These are phyloP conservation scores for Tetrahymena elliotti DNA, from an alignment of 73 alveolate genomes.

Conservation along the genomic window DNA sequence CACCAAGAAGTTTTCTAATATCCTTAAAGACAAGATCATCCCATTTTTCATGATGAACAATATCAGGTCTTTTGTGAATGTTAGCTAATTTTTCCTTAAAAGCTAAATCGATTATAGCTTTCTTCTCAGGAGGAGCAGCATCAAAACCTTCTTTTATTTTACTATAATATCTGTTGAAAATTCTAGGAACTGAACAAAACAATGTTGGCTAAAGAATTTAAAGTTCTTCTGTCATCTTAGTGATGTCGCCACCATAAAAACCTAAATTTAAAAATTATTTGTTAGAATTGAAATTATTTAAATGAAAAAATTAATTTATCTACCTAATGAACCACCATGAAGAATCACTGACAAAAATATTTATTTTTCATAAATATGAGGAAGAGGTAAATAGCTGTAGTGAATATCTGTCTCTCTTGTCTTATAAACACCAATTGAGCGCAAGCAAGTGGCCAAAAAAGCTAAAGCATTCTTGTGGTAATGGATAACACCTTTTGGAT, in stretches of 20 bases:
- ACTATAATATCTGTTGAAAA: conserved; percentile 79
- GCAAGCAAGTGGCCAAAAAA: conserved; percentile 5
- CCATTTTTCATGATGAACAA: conserved; percentile 53
- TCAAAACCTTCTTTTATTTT: conserved; percentile 58
- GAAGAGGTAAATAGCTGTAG: conserved; percentile 77
- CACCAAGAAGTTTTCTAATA: conserved; percentile 75
- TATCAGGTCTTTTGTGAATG: conserved; percentile 41
- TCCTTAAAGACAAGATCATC: conserved; percentile 72
- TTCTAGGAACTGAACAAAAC: conserved; percentile 95
- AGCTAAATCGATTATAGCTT: conserved; percentile 64
- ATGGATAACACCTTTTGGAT: conserved; percentile 84
- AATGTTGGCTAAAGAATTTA: conserved; percentile 87
- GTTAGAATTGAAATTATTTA: too few relatives aligned
- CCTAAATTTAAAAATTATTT: not conserved
- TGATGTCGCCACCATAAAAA: conserved; percentile 77
- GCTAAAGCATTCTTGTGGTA: conserved; percentile 53
- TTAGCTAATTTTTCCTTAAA: conserved; percentile 49
- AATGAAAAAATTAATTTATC: not conserved
- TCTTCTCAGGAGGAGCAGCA: conserved; percentile 51
- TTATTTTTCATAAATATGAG: conserved; percentile 84
- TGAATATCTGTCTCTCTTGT: conserved; percentile 56
- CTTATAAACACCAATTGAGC: conserved; percentile 25
- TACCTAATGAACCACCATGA: conserved; percentile 65
- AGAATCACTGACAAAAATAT: conserved; percentile 25
- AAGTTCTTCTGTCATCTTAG: conserved; percentile 71